A percentile compares a stretch with the other conserved stretches of the same genome.
phyloP scores from a whole-genome alignment of 2,329 filamentous ascomycete species.

The Hypoxylon sp. region DNA sequence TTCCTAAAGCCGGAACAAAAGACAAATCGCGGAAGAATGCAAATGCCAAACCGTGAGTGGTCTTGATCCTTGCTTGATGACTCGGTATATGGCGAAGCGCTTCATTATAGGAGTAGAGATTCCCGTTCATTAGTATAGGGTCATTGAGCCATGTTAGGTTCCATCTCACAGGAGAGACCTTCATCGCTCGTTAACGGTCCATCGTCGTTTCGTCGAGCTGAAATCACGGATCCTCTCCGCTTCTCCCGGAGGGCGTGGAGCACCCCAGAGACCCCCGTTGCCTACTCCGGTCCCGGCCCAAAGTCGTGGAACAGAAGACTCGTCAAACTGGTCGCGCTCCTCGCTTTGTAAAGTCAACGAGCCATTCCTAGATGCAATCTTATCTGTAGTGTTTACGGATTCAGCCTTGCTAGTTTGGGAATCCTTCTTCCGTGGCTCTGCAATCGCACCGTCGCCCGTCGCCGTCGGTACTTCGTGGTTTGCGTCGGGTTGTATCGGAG shows the following conservation, averaged over 20 bases:
- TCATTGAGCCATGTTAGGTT: neutral
- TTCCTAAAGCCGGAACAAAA: neutral
- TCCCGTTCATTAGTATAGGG: neutral
- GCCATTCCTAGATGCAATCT: constrained; percentile 2
- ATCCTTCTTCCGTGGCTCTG: constrained; percentile 14
- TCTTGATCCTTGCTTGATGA: no score
- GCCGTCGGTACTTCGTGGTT: constrained; percentile 52
- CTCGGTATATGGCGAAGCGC: neutral
- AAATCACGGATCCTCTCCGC: constrained; percentile 48
- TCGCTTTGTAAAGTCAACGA: constrained; percentile 38
- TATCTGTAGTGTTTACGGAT: neutral
- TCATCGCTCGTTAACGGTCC: constrained; percentile 50
- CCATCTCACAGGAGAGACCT: neutral
- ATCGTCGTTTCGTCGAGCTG: constrained; percentile 46
- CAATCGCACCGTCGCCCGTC: constrained; percentile 21
- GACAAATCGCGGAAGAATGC: neutral
- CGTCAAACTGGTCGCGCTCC: constrained; percentile 46
- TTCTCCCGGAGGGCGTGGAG: constrained; percentile 47
- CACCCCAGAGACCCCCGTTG: constrained; percentile 48
- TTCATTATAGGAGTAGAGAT: constrained; percentile 8
- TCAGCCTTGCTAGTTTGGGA: constrained; percentile 3
- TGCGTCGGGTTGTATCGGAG: constrained; percentile 64
- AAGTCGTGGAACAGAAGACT: constrained; percentile 37
- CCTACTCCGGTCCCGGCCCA: constrained; percentile 40
- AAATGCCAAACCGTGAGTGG: neutral